Evolutionary conservation across 2,329 filamentous ascomycete species (phyloP).

Genomic region (Arachnomyces sp.): DNA sequence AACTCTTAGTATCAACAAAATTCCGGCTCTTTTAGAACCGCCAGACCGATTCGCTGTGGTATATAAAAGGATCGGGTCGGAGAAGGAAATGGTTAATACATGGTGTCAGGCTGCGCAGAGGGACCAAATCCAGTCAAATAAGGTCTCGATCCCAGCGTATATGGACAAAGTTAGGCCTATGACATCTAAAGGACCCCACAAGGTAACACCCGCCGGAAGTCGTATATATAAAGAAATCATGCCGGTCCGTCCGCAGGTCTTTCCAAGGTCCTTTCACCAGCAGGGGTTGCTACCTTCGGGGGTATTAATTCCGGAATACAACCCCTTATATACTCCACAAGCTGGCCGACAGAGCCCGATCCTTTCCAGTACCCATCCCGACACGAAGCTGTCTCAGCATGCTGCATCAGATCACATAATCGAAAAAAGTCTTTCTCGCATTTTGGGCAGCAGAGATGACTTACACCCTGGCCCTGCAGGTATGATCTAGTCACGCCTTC

Average conservation of each 20-base stretch:
- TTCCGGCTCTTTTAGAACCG: no score
- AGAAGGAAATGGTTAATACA: no score
- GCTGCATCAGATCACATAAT: constrained; percentile 17
- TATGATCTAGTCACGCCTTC: constrained; percentile 6
- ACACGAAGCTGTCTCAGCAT: constrained; percentile 14
- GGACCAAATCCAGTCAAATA: no score
- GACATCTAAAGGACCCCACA: no score
- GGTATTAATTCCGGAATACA: neutral
- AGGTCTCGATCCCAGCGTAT: no score
- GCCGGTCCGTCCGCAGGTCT: constrained; percentile 28
- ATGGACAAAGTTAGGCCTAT: no score
- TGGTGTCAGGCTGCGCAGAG: no score
- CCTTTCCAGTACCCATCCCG: constrained; percentile 12
- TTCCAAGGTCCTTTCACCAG: constrained; percentile 21
- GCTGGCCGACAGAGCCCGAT: constrained; percentile 6
- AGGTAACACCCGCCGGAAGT: no score
- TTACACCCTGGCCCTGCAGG: constrained; percentile 1
- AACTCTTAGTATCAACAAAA: no score
- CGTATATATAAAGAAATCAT: no score
- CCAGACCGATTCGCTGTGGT: no score
- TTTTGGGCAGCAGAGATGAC: constrained; percentile 10
- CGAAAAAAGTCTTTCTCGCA: constrained; percentile 11
- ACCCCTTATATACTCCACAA: constrained; percentile 11
- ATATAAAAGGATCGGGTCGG: no score
- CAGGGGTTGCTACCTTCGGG: neutral